phyloP scores from a whole-genome alignment of 768 basidiomycete species.

The Psilocybe cubensis region DNA sequence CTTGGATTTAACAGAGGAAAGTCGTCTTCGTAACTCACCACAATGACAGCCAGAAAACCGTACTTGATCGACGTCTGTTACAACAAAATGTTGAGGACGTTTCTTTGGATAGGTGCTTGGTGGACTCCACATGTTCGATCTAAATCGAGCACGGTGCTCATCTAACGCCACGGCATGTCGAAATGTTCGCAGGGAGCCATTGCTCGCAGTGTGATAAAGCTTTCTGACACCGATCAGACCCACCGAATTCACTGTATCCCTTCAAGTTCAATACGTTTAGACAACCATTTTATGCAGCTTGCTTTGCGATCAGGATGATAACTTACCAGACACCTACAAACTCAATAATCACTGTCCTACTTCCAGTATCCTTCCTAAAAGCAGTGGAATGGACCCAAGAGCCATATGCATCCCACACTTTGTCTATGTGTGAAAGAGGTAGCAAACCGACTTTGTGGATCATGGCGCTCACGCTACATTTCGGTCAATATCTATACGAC shows the following conservation, averaged over 20 bases:
- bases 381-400: no score
- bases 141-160: slow-evolving; percentile 10
- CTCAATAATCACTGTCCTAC: not conserved
- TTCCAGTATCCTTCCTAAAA: not conserved
- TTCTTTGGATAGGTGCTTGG: not conserved
- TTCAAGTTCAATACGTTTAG: not conserved
- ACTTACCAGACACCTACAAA: not conserved
- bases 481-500: no score
- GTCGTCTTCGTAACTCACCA: not conserved
- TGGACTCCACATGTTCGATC: slow-evolving; percentile 5
- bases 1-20: no score
- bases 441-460: slow-evolving; percentile 8
- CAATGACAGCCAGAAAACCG: slow-evolving; percentile 14
- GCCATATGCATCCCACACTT: not conserved
- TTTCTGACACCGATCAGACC: not conserved
- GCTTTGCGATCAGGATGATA: not conserved
- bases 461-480: slow-evolving; percentile 9
- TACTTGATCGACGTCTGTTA: slow-evolving; percentile 14
- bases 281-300: no score
- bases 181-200: slow-evolving; percentile 6
- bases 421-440: not conserved
- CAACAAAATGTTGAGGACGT: no score
- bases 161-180: slow-evolving; percentile 11
- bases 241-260: slow-evolving; percentile 14
- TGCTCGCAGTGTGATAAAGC: slow-evolving; percentile 1